Percentiles rank a stretch among this genome's conserved stretches.
phyloP scores from a whole-genome alignment of 2,329 filamentous ascomycete genomes.

The Talaromyces sp. region DNA sequence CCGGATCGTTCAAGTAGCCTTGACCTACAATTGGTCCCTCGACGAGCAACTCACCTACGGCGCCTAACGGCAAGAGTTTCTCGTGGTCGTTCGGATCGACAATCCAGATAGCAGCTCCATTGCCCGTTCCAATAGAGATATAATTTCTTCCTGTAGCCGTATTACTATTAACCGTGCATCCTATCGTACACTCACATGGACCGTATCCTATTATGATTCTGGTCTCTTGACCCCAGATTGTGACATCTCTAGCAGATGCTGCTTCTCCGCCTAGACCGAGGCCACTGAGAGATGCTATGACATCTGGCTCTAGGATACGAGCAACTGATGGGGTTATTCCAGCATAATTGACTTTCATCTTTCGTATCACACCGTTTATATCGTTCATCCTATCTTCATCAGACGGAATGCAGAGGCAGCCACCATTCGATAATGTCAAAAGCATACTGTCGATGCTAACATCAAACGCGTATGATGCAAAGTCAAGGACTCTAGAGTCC shows the following conservation, averaged over 20 bases:
- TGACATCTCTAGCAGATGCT: slow-evolving; percentile 28
- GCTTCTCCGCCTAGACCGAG: slow-evolving; percentile 37
- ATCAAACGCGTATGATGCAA: slow-evolving; percentile 32
- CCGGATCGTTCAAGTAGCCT: slow-evolving; percentile 40
- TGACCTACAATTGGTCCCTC: slow-evolving; percentile 38
- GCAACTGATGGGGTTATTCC: slow-evolving; percentile 59
- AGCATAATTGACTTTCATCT: slow-evolving; percentile 49
- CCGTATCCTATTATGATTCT: slow-evolving; percentile 13
- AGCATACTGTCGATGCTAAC: slow-evolving; percentile 37
- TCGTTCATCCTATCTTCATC: slow-evolving; percentile 44
- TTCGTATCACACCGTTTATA: slow-evolving; percentile 45
- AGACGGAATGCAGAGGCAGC: slow-evolving; percentile 55
- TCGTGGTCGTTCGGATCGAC: slow-evolving; percentile 24
- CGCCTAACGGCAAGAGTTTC: slow-evolving; percentile 33
- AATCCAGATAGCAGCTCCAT: slow-evolving; percentile 24
- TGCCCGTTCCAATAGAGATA: slow-evolving; percentile 20
- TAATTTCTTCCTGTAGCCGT: slow-evolving; percentile 12
- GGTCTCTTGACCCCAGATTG: slow-evolving; percentile 25
- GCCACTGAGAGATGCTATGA: slow-evolving; percentile 37
- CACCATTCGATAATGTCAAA: slow-evolving; percentile 39
- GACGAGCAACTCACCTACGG: slow-evolving; percentile 41
- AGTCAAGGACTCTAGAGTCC: slow-evolving; percentile 42
- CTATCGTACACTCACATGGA: slow-evolving; percentile 23
- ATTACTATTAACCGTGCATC: slow-evolving; percentile 24
- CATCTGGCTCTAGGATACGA: slow-evolving; percentile 29